These are phyloP conservation scores for Fagus crenata DNA, from an alignment of 306 rosid genomes.

Conservation along the genomic window DNA sequence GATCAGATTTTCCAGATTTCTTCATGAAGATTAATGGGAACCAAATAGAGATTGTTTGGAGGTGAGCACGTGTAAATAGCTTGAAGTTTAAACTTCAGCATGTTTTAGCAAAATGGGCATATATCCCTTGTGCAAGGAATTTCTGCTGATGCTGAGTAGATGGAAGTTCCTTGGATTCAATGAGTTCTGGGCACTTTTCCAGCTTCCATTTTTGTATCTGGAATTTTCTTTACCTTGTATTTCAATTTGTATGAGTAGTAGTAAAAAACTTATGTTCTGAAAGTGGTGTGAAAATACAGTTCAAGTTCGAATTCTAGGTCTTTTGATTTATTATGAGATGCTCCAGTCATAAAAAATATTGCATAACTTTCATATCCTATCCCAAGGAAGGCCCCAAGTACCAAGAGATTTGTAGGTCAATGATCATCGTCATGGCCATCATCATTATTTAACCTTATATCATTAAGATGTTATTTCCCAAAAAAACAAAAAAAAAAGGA, in stretches of 20 bases:
- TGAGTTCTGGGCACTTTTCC: not conserved
- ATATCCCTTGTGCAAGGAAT: not conserved
- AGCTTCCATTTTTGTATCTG: constrained; percentile 10
- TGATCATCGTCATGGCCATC: no score
- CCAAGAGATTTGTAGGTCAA: no score
- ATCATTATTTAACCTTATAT: no score
- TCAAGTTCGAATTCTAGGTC: not conserved
- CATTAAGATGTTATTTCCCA: no score
- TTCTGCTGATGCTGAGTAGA: constrained; percentile 6
- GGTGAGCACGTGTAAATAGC: constrained; percentile 16
- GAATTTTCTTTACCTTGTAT: constrained; percentile 22
- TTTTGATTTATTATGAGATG: not conserved
- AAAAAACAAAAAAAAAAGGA: no score
- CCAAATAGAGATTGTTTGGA: not conserved
- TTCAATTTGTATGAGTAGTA: constrained; percentile 25
- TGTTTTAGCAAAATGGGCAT: not conserved
- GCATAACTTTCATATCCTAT: no score
- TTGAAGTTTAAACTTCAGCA: not conserved
- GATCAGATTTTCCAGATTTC: not conserved
- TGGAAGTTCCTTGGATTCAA: not conserved
- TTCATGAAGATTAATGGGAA: constrained; percentile 1
- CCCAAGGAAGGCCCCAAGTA: no score
- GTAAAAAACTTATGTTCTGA: constrained; percentile 9
- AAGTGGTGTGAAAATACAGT: not conserved
- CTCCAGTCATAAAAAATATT: not conserved